Evolutionary conservation across 2,329 filamentous ascomycete species (phyloP).

Genomic region (Knufia fluminis): DNA sequence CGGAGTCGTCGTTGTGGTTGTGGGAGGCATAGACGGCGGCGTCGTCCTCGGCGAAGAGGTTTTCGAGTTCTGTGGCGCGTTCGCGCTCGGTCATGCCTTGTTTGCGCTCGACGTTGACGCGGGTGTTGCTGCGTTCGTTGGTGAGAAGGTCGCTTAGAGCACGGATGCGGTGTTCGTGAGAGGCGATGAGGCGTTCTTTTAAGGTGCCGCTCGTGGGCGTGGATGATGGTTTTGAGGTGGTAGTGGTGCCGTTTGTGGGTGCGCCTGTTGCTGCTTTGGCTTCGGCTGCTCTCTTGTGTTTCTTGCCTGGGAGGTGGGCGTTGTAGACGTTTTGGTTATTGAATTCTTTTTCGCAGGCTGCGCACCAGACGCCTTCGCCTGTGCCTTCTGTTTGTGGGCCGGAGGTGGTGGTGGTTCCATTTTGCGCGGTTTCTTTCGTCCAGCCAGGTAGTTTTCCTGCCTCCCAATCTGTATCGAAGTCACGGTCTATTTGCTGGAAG

Average conservation of each 20-base stretch:
- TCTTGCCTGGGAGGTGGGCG: conserved; percentile 78
- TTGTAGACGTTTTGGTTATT: conserved; percentile 93
- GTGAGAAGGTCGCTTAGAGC: conserved; percentile 74
- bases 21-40: conserved; percentile 28
- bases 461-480: conserved; percentile 78
- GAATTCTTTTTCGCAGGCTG: conserved; percentile 89
- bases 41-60: conserved; percentile 58
- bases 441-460: conserved; percentile 72
- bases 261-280: conserved; percentile 41
- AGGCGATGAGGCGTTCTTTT: conserved; percentile 84
- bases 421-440: conserved; percentile 47
- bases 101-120: conserved; percentile 89
- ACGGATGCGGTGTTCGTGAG: conserved; percentile 75
- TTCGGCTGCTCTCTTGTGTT: conserved; percentile 78
- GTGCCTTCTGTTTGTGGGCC: conserved; percentile 38
- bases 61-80: conserved; percentile 85
- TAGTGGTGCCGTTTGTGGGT: conserved; percentile 18
- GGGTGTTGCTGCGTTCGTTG: conserved; percentile 77
- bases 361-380: conserved; percentile 72
- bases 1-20: conserved; percentile 34
- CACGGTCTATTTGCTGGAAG: conserved; percentile 64
- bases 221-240: conserved; percentile 20
- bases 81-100: conserved; percentile 97
- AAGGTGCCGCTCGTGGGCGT: conserved; percentile 37
- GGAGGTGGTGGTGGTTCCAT: conserved; percentile 28